Evolutionary conservation across 2,329 filamentous ascomycete genomes (phyloP).

Genomic region (Coniochaeta sp.): DNA sequence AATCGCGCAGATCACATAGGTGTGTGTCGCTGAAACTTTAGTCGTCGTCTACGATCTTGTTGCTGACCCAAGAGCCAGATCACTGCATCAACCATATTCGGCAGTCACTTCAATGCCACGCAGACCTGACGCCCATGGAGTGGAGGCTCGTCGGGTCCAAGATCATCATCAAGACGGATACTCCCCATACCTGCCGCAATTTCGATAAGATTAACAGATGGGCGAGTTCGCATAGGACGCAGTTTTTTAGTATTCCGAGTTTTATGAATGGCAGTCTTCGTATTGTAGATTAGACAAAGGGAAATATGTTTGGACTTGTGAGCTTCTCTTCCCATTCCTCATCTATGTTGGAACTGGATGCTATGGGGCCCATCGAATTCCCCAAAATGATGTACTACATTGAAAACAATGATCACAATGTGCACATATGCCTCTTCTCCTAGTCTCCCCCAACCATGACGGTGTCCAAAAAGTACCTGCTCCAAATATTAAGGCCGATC

Average conservation of each 20-base stretch:
- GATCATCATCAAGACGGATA: background rate
- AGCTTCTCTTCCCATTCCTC: too few relatives aligned
- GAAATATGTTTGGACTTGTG: too few relatives aligned
- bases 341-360: too few relatives aligned
- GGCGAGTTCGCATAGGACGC: background rate
- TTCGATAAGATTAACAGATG: background rate
- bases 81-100: constrained; percentile 2
- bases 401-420: too few relatives aligned
- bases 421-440: too few relatives aligned
- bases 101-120: background rate
- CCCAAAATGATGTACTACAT: background rate
- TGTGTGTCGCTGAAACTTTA: too few relatives aligned
- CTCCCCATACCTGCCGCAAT: background rate
- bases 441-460: background rate
- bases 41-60: too few relatives aligned
- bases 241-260: background rate
- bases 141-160: background rate
- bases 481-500: too few relatives aligned
- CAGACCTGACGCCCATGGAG: background rate
- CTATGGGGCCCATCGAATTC: background rate
- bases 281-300: background rate
- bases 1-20: background rate
- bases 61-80: background rate
- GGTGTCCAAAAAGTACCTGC: constrained; percentile 8
- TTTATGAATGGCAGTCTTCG: background rate